Base-by-base conservation (phyloP, 2,329 filamentous ascomycete genomes). In the Dryadomyces quercus-mongolicae region DNA sequence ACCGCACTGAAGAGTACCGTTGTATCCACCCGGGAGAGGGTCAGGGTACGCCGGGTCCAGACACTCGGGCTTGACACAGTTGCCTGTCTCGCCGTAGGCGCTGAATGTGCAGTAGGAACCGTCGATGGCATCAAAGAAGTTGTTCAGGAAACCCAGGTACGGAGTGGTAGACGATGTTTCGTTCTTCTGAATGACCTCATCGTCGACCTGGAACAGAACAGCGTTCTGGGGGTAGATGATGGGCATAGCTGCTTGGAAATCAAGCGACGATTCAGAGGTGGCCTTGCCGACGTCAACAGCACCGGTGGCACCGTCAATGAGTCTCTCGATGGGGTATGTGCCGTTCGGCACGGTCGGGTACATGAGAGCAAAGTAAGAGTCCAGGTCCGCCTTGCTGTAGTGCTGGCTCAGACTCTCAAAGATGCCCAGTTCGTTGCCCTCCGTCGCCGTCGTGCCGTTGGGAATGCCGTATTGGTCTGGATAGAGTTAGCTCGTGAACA, bases 31-130 rank as follows among this genome's bases (percentile, higher is more conserved):
- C 0, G 62, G 21, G 10, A 63, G 60, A 0, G 67, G 64, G 58
- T 78, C 70, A 0, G 76, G 77, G 59, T 80, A 79, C 1, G 63
- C 62, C 0, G 75, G 72, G 55, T 78, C 76, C 16, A 74, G 63
- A 22, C 62, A 62, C 8, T 69, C 69, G 49, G 68, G 62, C 46
- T 57, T 56, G 21, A 52, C 52, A 51, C 63, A 66, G 57, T 77
- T 65, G 34, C 74, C 75, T 0, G 69, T 75, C 59, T 74, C 69
- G 51, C 72, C 72, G 51, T 67, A 76, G 15, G 72, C 73, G 16
- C 64, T 66, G 56, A 69, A 72, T 5, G 67, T 70, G 67, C 76
- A 77, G 62, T 77, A 78, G 38, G 70, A 73, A 1, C 73, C 73
- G 60, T 76, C 74, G 8, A 76, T 66, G 51, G 73, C 74, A 56